These are phyloP conservation scores for barrel medic (Medicago truncatula) DNA, from an alignment of 306 rosid species.

Conservation along the genomic window MtrunA17r5.0-ANR NC_053047.1:882501-883000, in stretches of 20 bases:
- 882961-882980: neutral
- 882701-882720: conserved; percentile 44
- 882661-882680: conserved; percentile 72
- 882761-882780: conserved; percentile 65
- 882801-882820: conserved; percentile 29
- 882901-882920: neutral
- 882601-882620: conserved; percentile 75
- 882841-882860: neutral
- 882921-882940: neutral
- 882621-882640: conserved; percentile 59
- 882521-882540: conserved; percentile 85
- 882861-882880: neutral
- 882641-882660: conserved; percentile 78
- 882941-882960: neutral
- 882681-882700: conserved; percentile 57
- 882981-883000: neutral
- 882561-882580: conserved; percentile 71
- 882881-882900: neutral
- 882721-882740: conserved; percentile 91
- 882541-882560: conserved; percentile 62
- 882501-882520: conserved; percentile 63
- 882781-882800: conserved; percentile 54
- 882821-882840: conserved; percentile 54
- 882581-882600: conserved; percentile 58
- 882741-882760: conserved; percentile 59